phyloP scores from a whole-genome alignment of 2,329 filamentous ascomycete species.

The Zasmidium citrigriseum region DNA sequence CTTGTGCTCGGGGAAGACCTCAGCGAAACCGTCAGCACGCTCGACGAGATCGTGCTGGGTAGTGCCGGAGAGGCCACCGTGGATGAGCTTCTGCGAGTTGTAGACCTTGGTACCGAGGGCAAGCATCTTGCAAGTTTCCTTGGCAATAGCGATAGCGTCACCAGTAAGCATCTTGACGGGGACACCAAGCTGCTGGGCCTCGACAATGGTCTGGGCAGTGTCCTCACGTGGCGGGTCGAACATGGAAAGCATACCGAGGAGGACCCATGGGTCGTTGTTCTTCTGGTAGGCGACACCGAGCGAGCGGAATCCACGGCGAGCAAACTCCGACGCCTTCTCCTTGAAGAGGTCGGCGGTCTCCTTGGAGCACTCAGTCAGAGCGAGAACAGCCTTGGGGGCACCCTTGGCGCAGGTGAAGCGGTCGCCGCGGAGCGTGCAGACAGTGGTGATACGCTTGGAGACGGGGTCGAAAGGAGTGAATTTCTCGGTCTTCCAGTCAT shows the following conservation, averaged over 20 bases:
- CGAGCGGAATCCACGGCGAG: slow-evolving; percentile 76
- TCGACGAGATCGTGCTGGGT: slow-evolving; percentile 76
- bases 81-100: slow-evolving; percentile 76
- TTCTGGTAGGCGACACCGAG: slow-evolving; percentile 78
- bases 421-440: slow-evolving; percentile 69
- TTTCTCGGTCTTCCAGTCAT: slow-evolving; percentile 75
- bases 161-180: slow-evolving; percentile 81
- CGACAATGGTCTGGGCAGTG: slow-evolving; percentile 75
- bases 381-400: slow-evolving; percentile 73
- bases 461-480: slow-evolving; percentile 78
- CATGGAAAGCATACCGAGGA: slow-evolving; percentile 77
- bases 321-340: slow-evolving; percentile 73
- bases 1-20: slow-evolving; percentile 76
- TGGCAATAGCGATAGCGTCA: slow-evolving; percentile 77
- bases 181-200: slow-evolving; percentile 74
- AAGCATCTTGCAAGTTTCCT: slow-evolving; percentile 82
- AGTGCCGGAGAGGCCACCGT: slow-evolving; percentile 71
- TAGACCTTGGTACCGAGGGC: slow-evolving; percentile 78
- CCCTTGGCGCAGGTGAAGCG: slow-evolving; percentile 74
- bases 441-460: slow-evolving; percentile 74
- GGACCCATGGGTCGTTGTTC: slow-evolving; percentile 71
- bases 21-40: slow-evolving; percentile 71
- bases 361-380: slow-evolving; percentile 66
- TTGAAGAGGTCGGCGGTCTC: slow-evolving; percentile 68
- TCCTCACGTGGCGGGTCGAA: slow-evolving; percentile 79